Conservation (phyloP, 176 grass and related monocot species). For the Secale cereale region DNA sequence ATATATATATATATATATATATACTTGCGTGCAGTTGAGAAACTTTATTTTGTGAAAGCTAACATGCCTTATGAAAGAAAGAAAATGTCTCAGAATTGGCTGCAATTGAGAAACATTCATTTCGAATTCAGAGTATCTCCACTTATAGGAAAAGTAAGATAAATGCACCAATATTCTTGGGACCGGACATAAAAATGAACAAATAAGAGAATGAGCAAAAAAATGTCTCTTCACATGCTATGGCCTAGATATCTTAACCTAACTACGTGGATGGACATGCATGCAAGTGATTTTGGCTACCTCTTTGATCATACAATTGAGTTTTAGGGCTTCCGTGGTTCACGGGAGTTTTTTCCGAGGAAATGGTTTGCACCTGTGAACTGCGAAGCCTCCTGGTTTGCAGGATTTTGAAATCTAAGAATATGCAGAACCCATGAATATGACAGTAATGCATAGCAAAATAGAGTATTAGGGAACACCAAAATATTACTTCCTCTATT, state of each 20-base stretch:
- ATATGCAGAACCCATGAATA: background rate
- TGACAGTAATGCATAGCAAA: too few relatives aligned
- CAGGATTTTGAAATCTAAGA: background rate
- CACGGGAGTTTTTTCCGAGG: too few relatives aligned
- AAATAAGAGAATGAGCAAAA: background rate
- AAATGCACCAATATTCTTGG: background rate
- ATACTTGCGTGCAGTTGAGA: background rate
- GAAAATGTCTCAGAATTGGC: background rate
- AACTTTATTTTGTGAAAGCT: background rate
- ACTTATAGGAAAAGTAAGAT: background rate
- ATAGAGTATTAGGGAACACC: too few relatives aligned
- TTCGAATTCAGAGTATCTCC: background rate
- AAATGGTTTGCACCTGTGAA: too few relatives aligned
- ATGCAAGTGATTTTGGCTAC: background rate
- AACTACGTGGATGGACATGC: background rate
- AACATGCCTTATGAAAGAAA: too few relatives aligned
- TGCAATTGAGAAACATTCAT: background rate
- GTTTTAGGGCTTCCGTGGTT: too few relatives aligned
- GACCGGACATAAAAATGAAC: background rate
- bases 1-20: too few relatives aligned
- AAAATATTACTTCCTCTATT: too few relatives aligned
- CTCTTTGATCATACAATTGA: too few relatives aligned
- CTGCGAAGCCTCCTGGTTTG: too few relatives aligned
- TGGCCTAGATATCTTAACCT: background rate
- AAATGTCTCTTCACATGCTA: background rate